Base-by-base conservation (phyloP, 1,139 yeast genomes). In the Candida labiduridarum region DNA sequence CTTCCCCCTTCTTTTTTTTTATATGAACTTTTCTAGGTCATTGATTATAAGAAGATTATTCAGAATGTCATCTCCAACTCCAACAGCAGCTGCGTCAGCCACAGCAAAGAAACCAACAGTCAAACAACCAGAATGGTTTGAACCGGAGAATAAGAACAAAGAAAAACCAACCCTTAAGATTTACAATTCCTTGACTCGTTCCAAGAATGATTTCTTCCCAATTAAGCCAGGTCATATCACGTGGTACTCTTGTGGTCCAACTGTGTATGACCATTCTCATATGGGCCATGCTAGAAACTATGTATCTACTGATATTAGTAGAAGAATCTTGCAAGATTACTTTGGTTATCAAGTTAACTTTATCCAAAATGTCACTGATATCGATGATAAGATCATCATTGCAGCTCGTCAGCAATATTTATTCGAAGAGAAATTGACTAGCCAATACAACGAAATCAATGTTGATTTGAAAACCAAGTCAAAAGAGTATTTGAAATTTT, bases 231-330 rank as follows among this genome's bases (percentile, higher is more conserved):
- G 83, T 53, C 83, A 81, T 53, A 86, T 94, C 47, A 81, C 92
- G 2, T 94, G 99, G 99, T 94, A 94, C 72, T 89, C 92, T 50
- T 94, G 99, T 78, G 99, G 99, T 5, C 99, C 99, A 11, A 94
- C 99, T 0, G 98, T 94, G n/a, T 94, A 94, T 64, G 97, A 94
- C 68, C 85, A 95, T 42, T 84, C 95, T 48, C 99, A 94, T 65
- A 90, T 94, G 97, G 99, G 99, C n/a, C 99, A 95, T 69, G 99
- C 99, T 18, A 79, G 99, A 68, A 94, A 94, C 72, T 95, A 94
- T 65, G 98, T 94, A 46, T 84, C 97, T 9, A 89, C 90, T 49
- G 99, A 95, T 67, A 90, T 94, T 64, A 88, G 90, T 65, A 83
- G 99, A 65, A 80, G 99, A 59, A 80, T 95, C 46, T 67, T 94